Evolutionary conservation across 2,329 filamentous ascomycete genomes (phyloP).

Genomic region (Didymellaceae sp.): DNA sequence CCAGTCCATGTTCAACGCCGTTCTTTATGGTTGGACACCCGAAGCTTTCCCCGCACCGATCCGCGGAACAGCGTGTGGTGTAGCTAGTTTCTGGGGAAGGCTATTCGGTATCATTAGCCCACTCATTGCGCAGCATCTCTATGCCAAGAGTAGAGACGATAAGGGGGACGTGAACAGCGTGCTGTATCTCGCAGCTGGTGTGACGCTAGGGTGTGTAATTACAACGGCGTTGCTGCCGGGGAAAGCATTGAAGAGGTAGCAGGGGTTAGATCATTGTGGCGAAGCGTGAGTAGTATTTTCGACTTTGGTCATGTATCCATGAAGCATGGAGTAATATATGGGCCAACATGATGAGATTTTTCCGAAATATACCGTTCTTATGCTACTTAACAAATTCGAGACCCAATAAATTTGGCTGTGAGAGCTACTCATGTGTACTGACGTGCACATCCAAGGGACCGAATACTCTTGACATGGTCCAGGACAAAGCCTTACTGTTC

Average conservation of each 20-base stretch:
- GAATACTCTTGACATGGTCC: too few species aligned
- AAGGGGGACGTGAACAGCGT: slow-evolving; percentile 57
- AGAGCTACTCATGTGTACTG: too few species aligned
- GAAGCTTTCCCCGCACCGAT: slow-evolving; percentile 60
- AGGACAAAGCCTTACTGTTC: too few species aligned
- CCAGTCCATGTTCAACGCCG: slow-evolving; percentile 60
- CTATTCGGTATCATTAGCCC: slow-evolving; percentile 65
- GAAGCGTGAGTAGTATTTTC: not conserved
- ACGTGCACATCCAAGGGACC: too few species aligned
- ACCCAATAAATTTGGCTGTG: too few species aligned
- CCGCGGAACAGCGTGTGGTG: slow-evolving; percentile 60
- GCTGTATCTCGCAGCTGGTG: slow-evolving; percentile 63
- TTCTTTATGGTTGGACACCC: slow-evolving; percentile 60
- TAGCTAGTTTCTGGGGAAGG: slow-evolving; percentile 66
- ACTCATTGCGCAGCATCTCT: slow-evolving; percentile 59
- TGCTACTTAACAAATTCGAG: too few species aligned
- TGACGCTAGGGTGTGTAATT: slow-evolving; percentile 61
- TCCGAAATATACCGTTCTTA: too few species aligned
- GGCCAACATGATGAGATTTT: too few species aligned
- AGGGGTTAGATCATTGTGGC: too few species aligned
- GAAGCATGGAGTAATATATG: not conserved
- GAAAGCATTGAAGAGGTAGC: slow-evolving; percentile 6
- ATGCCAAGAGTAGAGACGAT: slow-evolving; percentile 34
- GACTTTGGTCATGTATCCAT: not conserved
- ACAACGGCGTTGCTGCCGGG: slow-evolving; percentile 59